Conservation (phyloP, 768 basidiomycete genomes). For the Agaricus blazei region DNA sequence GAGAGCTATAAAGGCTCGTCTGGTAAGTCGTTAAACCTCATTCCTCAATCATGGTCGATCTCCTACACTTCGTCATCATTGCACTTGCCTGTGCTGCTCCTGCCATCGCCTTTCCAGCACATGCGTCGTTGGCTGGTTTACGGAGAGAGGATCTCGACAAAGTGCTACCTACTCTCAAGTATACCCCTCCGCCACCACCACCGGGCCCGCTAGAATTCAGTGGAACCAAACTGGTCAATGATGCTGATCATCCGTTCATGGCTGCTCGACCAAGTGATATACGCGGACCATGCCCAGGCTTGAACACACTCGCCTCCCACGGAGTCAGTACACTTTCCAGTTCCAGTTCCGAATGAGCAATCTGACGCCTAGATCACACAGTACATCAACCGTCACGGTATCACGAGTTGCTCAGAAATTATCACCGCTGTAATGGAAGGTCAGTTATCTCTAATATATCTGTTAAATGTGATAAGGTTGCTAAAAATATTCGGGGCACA, state of each 20-base stretch:
- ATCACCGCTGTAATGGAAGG: constrained; percentile 16
- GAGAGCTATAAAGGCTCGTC: no score
- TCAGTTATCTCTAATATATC: background rate
- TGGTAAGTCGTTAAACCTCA: no score
- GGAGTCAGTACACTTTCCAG: constrained; percentile 9
- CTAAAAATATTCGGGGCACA: background rate
- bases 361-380: background rate
- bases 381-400: constrained; percentile 12
- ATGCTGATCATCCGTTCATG: constrained; percentile 14
- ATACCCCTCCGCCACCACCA: constrained; percentile 4
- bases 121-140: constrained; percentile 21
- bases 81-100: background rate
- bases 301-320: constrained; percentile 18
- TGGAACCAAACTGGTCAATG: constrained; percentile 13
- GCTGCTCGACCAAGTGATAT: constrained; percentile 9
- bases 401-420: constrained; percentile 14
- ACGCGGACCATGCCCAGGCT: constrained; percentile 16
- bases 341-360: background rate
- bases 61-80: background rate
- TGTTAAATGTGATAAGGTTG: no score
- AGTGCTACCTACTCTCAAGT: constrained; percentile 7
- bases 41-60: background rate
- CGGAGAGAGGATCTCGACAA: constrained; percentile 14
- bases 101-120: constrained; percentile 16
- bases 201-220: constrained; percentile 8